Conservation (phyloP, 176 grass and related monocot species). For the Hsuehochloa calcarea region DNA sequence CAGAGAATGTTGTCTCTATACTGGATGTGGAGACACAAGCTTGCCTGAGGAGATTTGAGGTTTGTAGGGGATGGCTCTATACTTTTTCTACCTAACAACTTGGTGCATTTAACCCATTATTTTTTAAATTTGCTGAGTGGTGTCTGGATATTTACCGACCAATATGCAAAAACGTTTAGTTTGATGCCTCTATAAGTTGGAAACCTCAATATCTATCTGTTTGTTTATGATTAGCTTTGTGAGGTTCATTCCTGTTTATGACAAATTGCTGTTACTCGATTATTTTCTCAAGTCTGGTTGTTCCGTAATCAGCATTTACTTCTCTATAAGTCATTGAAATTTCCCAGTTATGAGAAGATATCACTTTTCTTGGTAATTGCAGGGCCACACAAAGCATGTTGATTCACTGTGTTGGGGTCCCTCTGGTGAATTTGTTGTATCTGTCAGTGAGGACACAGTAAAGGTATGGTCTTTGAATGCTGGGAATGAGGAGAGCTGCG, state of each 20-base stretch:
- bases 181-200: background rate
- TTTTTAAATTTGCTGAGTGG: background rate
- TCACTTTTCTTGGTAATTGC: slow-evolving; percentile 26
- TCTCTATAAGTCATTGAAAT: background rate
- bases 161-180: background rate
- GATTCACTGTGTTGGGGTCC: slow-evolving; percentile 80
- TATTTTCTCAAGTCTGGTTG: background rate
- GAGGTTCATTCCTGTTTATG: background rate
- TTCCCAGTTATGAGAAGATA: background rate
- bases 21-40: slow-evolving; percentile 88
- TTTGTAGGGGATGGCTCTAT: slow-evolving; percentile 16
- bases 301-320: background rate
- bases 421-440: slow-evolving; percentile 66
- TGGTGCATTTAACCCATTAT: background rate
- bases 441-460: slow-evolving; percentile 74
- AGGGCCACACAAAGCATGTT: slow-evolving; percentile 68
- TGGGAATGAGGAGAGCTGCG: slow-evolving; percentile 43
- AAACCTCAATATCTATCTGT: background rate
- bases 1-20: slow-evolving; percentile 69
- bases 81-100: slow-evolving; percentile 2
- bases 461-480: slow-evolving; percentile 76
- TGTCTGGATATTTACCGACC: background rate
- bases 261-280: background rate
- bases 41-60: slow-evolving; percentile 52
- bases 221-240: background rate